Percentiles rank a stretch among this genome's conserved stretches.
Conservation (phyloP, 352 stramenopile genomes). For the Pythium pyrilobum region DNA sequence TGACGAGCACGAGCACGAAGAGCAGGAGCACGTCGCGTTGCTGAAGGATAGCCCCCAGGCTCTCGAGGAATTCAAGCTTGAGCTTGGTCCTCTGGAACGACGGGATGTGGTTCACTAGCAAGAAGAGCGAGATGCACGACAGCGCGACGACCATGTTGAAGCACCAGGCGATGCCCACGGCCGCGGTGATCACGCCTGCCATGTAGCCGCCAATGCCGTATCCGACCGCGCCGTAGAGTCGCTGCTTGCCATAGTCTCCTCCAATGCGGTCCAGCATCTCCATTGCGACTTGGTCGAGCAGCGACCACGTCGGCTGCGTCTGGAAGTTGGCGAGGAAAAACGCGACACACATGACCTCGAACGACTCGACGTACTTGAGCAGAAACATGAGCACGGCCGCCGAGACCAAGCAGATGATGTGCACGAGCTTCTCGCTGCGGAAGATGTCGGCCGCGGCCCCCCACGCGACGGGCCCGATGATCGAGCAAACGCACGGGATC, state of each 20-base stretch:
- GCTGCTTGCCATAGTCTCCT: slow-evolving; percentile 72
- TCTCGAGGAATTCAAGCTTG: slow-evolving; percentile 34
- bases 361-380: slow-evolving; percentile 56
- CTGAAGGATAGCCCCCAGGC: slow-evolving; percentile 32
- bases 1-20: slow-evolving; percentile 61
- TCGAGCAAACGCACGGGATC: slow-evolving; percentile 63
- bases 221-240: slow-evolving; percentile 61
- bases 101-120: slow-evolving; percentile 52
- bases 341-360: slow-evolving; percentile 67
- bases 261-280: slow-evolving; percentile 52
- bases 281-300: slow-evolving; percentile 65
- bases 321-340: slow-evolving; percentile 75
- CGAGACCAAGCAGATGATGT: slow-evolving; percentile 55
- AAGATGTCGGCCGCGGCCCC: slow-evolving; percentile 53
- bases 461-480: slow-evolving; percentile 64
- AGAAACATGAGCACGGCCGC: slow-evolving; percentile 61
- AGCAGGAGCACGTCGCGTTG: slow-evolving; percentile 54
- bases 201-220: slow-evolving; percentile 65
- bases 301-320: slow-evolving; percentile 53
- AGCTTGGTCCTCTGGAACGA: slow-evolving; percentile 25
- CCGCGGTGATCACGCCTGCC: slow-evolving; percentile 46
- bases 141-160: slow-evolving; percentile 72
- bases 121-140: slow-evolving; percentile 44
- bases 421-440: slow-evolving; percentile 57
- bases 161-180: slow-evolving; percentile 63